phyloP scores from a whole-genome alignment of 108 stramenopile species.

The Asterionellopsis glacialis region DNA sequence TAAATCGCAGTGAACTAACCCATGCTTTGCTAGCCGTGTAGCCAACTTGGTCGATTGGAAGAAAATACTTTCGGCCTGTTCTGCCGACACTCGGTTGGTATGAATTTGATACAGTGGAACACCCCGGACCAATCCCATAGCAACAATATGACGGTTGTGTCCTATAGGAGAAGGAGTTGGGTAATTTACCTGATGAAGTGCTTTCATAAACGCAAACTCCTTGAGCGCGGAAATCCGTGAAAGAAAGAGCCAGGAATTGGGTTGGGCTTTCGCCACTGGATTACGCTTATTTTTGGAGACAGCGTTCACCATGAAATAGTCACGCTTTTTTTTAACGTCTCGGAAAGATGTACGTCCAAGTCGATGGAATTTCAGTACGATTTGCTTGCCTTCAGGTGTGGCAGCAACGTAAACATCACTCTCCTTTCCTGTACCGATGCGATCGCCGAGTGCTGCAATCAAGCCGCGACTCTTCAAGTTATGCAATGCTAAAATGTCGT shows the following conservation, averaged over 20 bases:
- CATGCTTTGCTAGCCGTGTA: constrained; percentile 79
- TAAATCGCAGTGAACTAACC: constrained; percentile 98
- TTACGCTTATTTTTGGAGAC: constrained; percentile 41
- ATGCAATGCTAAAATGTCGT: constrained; percentile 94
- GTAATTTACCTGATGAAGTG: constrained; percentile 89
- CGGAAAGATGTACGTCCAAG: constrained; percentile 96
- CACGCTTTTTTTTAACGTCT: constrained; percentile 95
- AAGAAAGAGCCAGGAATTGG: constrained; percentile 95
- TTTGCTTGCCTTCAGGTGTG: constrained; percentile 64
- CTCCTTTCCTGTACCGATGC: constrained; percentile 99
- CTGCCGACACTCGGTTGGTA: constrained; percentile 66
- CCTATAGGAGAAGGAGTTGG: constrained; percentile 91
- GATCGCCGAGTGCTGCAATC: constrained; percentile 87
- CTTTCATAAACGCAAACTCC: constrained; percentile 98
- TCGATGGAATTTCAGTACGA: constrained; percentile 97
- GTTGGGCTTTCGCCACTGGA: constrained; percentile 32
- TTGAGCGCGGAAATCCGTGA: constrained; percentile 89
- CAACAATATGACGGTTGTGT: constrained; percentile 92
- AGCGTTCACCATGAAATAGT: constrained; percentile 85
- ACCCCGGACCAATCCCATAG: constrained; percentile 86
- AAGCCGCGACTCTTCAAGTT: constrained; percentile 75
- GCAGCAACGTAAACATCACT: constrained; percentile 79
- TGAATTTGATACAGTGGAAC: constrained; percentile 89
- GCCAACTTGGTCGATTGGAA: constrained; percentile 67
- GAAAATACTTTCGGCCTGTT: constrained; percentile 89